Conservation (phyloP, 1,139 yeast genomes). For the Candida glucosophila region DNA sequence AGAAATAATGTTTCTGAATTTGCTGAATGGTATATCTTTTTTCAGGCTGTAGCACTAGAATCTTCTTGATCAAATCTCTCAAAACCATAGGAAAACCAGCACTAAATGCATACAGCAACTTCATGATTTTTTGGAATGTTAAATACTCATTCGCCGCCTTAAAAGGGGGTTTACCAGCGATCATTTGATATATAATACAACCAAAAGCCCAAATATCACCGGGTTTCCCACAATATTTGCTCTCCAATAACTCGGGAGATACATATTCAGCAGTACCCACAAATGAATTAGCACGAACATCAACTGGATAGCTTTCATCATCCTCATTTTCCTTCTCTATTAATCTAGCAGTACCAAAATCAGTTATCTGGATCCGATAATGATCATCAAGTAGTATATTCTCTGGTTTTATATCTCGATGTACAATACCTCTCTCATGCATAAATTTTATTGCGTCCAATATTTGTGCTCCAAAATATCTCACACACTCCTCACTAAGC, state of each 20-base stretch:
- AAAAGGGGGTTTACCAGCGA: constrained; percentile 74
- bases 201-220: constrained; percentile 83
- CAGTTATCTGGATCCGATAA: constrained; percentile 64
- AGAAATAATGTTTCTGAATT: constrained; percentile 58
- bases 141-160: constrained; percentile 69
- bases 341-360: constrained; percentile 72
- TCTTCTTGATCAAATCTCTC: constrained; percentile 38
- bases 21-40: constrained; percentile 29
- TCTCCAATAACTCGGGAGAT: constrained; percentile 64
- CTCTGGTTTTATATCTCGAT: constrained; percentile 74
- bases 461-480: constrained; percentile 60
- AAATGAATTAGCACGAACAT: constrained; percentile 56
- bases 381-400: constrained; percentile 60
- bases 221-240: constrained; percentile 64
- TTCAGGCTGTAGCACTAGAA: constrained; percentile 37
- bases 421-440: constrained; percentile 73
- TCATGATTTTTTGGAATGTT: constrained; percentile 45
- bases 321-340: constrained; percentile 36
- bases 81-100: constrained; percentile 41
- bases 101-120: constrained; percentile 58
- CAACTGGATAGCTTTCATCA: constrained; percentile 34
- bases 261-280: constrained; percentile 85
- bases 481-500: constrained; percentile 67
- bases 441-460: constrained; percentile 59
- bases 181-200: constrained; percentile 67